Evolutionary conservation across 352 stramenopile genomes (phyloP).

Genomic region (Phytophthora colocasiae): DNA sequence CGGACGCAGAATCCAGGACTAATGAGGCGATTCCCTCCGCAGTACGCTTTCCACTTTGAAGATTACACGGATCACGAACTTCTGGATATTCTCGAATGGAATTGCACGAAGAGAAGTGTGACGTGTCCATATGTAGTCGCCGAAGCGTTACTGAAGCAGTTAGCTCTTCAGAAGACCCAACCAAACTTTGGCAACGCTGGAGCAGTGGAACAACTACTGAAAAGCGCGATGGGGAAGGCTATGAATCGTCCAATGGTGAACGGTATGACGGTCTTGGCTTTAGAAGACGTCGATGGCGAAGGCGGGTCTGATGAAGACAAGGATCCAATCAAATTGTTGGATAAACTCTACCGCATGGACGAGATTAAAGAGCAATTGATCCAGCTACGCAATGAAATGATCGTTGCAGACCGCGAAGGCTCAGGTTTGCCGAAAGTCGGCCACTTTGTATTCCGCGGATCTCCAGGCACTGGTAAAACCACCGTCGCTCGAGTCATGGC

Average conservation of each 20-base stretch:
- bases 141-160: conserved; percentile 59
- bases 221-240: conserved; percentile 73
- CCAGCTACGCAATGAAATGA: conserved; percentile 64
- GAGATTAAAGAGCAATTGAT: conserved; percentile 62
- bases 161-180: conserved; percentile 72
- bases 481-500: conserved; percentile 93
- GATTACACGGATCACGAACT: conserved; percentile 92
- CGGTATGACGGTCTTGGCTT: conserved; percentile 47
- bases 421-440: conserved; percentile 63
- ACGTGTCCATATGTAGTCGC: conserved; percentile 58
- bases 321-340: conserved; percentile 55
- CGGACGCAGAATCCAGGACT: conserved; percentile 90
- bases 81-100: conserved; percentile 70
- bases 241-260: conserved; percentile 51
- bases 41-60: conserved; percentile 93
- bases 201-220: conserved; percentile 85
- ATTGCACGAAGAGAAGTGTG: conserved; percentile 60
- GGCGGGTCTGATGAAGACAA: conserved; percentile 8
- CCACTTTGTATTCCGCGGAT: conserved; percentile 91
- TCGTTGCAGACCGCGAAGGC: conserved; percentile 74
- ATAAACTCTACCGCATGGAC: conserved; percentile 69
- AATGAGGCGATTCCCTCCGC: conserved; percentile 81
- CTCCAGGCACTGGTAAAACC: conserved; percentile 90
- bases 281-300: conserved; percentile 61
- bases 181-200: conserved; percentile 93